Evolutionary conservation across 768 basidiomycete species (phyloP).

Genomic region (Hemileccinum impolitum): DNA sequence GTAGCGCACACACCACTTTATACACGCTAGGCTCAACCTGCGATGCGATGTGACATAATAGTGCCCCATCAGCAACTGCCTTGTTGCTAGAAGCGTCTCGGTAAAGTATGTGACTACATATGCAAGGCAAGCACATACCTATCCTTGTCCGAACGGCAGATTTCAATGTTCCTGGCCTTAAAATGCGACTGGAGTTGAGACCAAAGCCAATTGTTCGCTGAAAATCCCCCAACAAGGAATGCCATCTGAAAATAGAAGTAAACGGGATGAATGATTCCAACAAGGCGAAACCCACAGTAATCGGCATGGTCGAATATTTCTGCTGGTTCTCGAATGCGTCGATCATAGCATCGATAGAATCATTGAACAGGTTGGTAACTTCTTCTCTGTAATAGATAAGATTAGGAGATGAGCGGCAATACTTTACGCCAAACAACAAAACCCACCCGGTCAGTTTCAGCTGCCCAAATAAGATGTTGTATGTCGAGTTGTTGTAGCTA

Average conservation of each 20-base stretch:
- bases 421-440: background rate
- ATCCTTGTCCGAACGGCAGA: background rate
- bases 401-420: no score
- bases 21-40: background rate
- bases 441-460: conserved; percentile 7
- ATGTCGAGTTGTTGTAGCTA: background rate
- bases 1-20: background rate
- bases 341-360: conserved; percentile 10
- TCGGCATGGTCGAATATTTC: background rate
- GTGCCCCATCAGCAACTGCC: conserved; percentile 3
- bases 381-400: conserved; percentile 1
- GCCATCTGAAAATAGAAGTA: conserved; percentile 5
- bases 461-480: conserved; percentile 3
- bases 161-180: background rate
- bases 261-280: background rate
- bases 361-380: conserved; percentile 4
- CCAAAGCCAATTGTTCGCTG: conserved; percentile 7
- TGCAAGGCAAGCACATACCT: background rate
- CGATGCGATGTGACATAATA: background rate
- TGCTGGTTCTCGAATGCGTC: conserved; percentile 11
- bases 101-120: no score
- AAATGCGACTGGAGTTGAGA: conserved; percentile 12
- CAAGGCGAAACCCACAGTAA: conserved; percentile 1
- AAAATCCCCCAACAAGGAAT: conserved; percentile 13
- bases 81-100: conserved; percentile 9